These are phyloP conservation scores for Yamadazyma akitaensis DNA, from an alignment of 805 yeast species.

Conservation along the genomic window DNA sequence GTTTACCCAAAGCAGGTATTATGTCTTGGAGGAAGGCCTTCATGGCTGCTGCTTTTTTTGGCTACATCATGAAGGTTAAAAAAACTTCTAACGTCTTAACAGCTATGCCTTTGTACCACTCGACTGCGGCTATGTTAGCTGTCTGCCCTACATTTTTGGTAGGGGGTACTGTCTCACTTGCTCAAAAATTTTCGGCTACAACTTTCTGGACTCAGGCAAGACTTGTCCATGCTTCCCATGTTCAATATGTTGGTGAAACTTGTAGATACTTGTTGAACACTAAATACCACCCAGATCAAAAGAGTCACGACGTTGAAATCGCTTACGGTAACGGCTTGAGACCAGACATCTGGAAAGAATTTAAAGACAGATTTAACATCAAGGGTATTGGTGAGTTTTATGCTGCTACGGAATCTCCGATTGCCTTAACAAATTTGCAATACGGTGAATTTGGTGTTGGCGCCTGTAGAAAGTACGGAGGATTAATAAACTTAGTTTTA, in stretches of 20 bases:
- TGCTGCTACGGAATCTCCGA: slow-evolving; percentile 90
- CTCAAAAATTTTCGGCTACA: slow-evolving; percentile 77
- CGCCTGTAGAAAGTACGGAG: slow-evolving; percentile 80
- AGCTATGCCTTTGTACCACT: slow-evolving; percentile 94
- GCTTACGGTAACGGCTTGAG: slow-evolving; percentile 93
- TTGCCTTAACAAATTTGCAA: slow-evolving; percentile 81
- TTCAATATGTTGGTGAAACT: slow-evolving; percentile 94
- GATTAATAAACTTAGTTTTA: slow-evolving; percentile 49
- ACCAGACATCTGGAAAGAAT: slow-evolving; percentile 80
- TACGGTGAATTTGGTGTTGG: slow-evolving; percentile 79
- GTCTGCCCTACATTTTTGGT: slow-evolving; percentile 59
- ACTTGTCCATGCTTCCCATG: slow-evolving; percentile 66
- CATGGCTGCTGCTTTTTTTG: slow-evolving; percentile 68
- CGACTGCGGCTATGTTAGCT: slow-evolving; percentile 89
- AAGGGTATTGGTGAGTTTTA: slow-evolving; percentile 83
- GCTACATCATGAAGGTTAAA: slow-evolving; percentile 61
- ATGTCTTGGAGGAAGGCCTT: slow-evolving; percentile 86
- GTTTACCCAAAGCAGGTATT: slow-evolving; percentile 89
- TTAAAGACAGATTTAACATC: slow-evolving; percentile 74
- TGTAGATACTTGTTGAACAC: slow-evolving; percentile 79
- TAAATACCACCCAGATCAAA: slow-evolving; percentile 63
- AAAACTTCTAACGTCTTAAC: slow-evolving; percentile 63
- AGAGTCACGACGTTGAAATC: slow-evolving; percentile 53
- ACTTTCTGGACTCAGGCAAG: slow-evolving; percentile 89
- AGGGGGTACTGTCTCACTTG: slow-evolving; percentile 76